phyloP scores from a whole-genome alignment of 768 basidiomycete species.

The Boletellus ananas region DNA sequence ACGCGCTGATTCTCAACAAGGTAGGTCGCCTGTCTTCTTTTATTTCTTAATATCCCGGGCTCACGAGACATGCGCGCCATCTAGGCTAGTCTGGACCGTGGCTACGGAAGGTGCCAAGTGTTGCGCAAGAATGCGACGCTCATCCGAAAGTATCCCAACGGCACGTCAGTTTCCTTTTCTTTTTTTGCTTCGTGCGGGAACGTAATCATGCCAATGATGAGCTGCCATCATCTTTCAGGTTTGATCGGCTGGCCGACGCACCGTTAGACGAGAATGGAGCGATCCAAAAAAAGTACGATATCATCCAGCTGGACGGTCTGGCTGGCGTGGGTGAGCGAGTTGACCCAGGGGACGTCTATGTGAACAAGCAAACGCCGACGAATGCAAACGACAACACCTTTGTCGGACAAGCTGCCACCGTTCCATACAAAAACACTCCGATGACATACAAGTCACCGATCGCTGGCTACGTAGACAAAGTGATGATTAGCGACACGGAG shows the following conservation, averaged over 20 bases:
- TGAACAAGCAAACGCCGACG: conserved; percentile 95
- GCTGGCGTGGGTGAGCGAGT: conserved; percentile 94
- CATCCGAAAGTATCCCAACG: conserved; percentile 94
- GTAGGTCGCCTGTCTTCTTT: conserved; percentile 32
- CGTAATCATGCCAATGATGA: conserved; percentile 4
- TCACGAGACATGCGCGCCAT: conserved; percentile 1
- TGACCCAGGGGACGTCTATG: conserved; percentile 88
- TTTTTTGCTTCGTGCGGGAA: conserved; percentile 1
- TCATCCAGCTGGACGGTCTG: conserved; percentile 88
- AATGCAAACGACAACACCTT: conserved; percentile 92
- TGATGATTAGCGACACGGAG: conserved; percentile 95
- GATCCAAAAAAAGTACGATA: conserved; percentile 80
- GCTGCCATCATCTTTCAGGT: conserved; percentile 45
- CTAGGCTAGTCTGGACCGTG: conserved; percentile 92
- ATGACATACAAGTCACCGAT: conserved; percentile 93
- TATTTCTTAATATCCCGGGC: background rate
- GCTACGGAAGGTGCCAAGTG: conserved; percentile 97
- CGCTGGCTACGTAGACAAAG: conserved; percentile 93
- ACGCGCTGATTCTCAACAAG: conserved; percentile 94
- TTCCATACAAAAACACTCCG: conserved; percentile 88
- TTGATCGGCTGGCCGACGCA: conserved; percentile 92
- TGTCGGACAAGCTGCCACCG: conserved; percentile 76
- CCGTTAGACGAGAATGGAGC: conserved; percentile 80
- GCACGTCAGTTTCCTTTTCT: conserved; percentile 67
- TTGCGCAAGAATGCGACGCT: conserved; percentile 93